These are phyloP conservation scores for Fomitopsis schrenkii DNA, from an alignment of 1,284 basidiomycete species.

Conservation along the genomic window DNA sequence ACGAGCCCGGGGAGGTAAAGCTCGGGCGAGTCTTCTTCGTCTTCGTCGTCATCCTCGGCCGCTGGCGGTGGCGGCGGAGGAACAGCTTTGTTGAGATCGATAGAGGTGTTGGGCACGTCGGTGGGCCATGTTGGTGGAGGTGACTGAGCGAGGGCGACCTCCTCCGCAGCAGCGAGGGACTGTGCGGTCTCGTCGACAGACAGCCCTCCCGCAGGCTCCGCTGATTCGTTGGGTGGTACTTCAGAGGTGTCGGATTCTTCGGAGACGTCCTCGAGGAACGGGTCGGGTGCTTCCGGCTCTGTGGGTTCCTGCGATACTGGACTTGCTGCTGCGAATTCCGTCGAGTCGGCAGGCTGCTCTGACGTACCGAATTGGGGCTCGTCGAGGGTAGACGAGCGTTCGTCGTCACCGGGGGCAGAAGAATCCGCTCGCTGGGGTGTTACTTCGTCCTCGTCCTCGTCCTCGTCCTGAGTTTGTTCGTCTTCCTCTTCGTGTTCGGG, in stretches of 20 bases:
- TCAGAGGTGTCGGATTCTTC: conserved; percentile 17
- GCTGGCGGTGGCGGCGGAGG: conserved; percentile 36
- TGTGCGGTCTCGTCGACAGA: conserved; percentile 8
- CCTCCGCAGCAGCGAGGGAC: conserved; percentile 19
- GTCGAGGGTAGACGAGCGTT: conserved; percentile 2
- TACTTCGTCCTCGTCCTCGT: not conserved
- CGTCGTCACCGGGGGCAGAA: not conserved
- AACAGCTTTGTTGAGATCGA: conserved; percentile 25
- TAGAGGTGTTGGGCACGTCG: conserved; percentile 16
- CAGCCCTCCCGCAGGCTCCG: conserved; percentile 14
- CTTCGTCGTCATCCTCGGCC: conserved; percentile 30
- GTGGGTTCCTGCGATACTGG: not conserved
- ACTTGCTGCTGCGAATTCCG: not conserved
- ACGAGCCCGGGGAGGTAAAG: conserved; percentile 54
- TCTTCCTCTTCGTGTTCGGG: not conserved
- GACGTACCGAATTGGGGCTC: not conserved
- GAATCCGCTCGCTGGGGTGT: not conserved
- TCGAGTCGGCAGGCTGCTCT: not conserved
- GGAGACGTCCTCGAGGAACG: conserved; percentile 51
- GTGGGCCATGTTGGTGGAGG: conserved; percentile 13
- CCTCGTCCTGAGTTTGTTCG: not conserved
- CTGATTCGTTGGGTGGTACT: conserved; percentile 22
- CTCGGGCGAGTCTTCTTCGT: conserved; percentile 47
- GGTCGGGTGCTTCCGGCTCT: conserved; percentile 45
- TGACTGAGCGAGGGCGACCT: conserved; percentile 12